Evolutionary conservation across 331 rosid genomes (phyloP), one percentile per base, ranked within the genome.

Genomic region (Telfairia occidentalis): DNA sequence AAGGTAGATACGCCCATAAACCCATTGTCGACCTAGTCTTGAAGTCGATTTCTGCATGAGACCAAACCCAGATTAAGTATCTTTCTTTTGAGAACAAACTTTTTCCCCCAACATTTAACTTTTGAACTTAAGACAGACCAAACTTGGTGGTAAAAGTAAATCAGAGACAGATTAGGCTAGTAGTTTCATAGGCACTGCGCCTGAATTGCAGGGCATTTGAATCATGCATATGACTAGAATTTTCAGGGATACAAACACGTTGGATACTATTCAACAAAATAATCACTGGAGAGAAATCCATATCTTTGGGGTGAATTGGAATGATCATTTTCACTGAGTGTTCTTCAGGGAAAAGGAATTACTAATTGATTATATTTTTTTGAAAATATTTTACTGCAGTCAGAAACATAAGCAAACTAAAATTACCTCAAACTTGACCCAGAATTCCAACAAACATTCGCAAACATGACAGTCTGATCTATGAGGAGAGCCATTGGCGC

Each of bases 401-500:
- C 43, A 54, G 57, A 76, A 70, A 72, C 16, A 76, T 55, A 79
- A 55, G 43, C 32, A 57, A 73, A 70, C 29, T 13, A 75, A 75
- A 28, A 23, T 72, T 88, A 95, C 97, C 99, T 92, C 97, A 5
- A 85, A 79, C 82, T 86, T 87, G 60, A 92, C 82, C 52, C 92
- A 86, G 81, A 95, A 95, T 72, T 95, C 99, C 76, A 95, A 78
- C 53, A 86, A 65, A 84, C 86, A 76, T 71, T 80, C 97, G 23
- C 97, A 95, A n/a, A 95, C 97, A 78, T 92, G 97, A 76, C 99
- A 95, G 72, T 95, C 74, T 79, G 99, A 92, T 86, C 97, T 85
- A 78, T 92, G 99, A 9, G 96, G 93, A 23, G 90, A 74, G 83
- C 83, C 81, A 77, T 60, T 77, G 60, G 86, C 61, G 50, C 77